Percentiles rank a stretch among this genome's conserved stretches.
phyloP scores from a whole-genome alignment of 1,284 basidiomycete species.

The Moesziomyces antarcticus region DNA sequence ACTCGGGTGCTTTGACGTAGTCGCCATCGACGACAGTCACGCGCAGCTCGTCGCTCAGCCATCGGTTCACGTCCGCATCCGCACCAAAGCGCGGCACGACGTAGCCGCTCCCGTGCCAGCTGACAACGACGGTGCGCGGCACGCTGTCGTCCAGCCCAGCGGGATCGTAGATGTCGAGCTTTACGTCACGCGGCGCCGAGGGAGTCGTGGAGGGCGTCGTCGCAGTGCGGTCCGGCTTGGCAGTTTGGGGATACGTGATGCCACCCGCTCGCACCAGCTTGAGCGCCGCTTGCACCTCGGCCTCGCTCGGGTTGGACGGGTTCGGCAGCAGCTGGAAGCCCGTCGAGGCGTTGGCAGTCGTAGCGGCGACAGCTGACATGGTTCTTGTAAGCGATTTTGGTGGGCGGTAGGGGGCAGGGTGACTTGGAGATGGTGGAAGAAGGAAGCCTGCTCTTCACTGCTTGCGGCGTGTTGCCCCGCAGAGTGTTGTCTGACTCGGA shows the following conservation, averaged over 20 bases:
- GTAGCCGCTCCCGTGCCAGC: slow-evolving; percentile 42
- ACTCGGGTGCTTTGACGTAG: slow-evolving; percentile 41
- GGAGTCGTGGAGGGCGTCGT: slow-evolving; percentile 11
- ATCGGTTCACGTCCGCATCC: slow-evolving; percentile 29
- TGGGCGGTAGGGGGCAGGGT: neutral
- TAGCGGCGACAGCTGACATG: slow-evolving; percentile 23
- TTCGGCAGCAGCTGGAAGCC: slow-evolving; percentile 28
- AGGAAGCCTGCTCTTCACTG: too few species aligned
- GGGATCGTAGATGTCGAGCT: slow-evolving; percentile 26
- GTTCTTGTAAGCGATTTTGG: neutral
- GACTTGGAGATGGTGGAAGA: neutral
- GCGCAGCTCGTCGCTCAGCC: slow-evolving; percentile 19
- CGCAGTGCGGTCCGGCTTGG: slow-evolving; percentile 18
- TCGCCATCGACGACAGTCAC: slow-evolving; percentile 35
- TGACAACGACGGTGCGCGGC: slow-evolving; percentile 30
- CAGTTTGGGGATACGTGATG: slow-evolving; percentile 19
- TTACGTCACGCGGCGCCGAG: slow-evolving; percentile 13
- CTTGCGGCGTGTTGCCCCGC: too few species aligned
- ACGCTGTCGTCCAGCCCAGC: neutral
- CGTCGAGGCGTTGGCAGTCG: slow-evolving; percentile 15
- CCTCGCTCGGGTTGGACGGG: slow-evolving; percentile 17
- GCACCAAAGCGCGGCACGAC: slow-evolving; percentile 31
- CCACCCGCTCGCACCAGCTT: slow-evolving; percentile 26
- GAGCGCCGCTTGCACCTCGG: slow-evolving; percentile 20
- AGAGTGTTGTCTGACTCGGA: too few species aligned